A percentile compares a stretch with the other conserved stretches of the same genome.
phyloP scores from a whole-genome alignment of 345 rosid genomes.

The Syzygium aqueum region DNA sequence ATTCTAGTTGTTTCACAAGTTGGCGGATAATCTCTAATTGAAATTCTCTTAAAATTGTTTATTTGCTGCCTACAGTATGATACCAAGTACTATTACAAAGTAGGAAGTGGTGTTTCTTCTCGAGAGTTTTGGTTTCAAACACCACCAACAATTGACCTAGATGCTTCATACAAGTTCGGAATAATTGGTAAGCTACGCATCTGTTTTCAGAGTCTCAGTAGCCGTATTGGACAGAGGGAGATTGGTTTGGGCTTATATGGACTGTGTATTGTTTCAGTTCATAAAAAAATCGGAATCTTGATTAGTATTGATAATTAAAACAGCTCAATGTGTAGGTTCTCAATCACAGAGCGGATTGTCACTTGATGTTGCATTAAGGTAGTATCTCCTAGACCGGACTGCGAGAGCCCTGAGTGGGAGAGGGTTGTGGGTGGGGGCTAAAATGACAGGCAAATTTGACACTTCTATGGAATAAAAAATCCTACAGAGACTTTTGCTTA shows the following conservation, averaged over 20 bases:
- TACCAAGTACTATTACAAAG: conserved; percentile 73
- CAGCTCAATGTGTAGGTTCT: not conserved
- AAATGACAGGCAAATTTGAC: not conserved
- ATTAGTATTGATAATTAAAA: not conserved
- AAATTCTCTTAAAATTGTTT: not conserved
- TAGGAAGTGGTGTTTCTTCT: conserved; percentile 55
- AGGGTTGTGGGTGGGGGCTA: not conserved
- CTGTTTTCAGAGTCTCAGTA: not conserved
- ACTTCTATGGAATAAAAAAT: not conserved
- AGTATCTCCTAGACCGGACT: not conserved
- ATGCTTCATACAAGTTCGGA: conserved; percentile 75
- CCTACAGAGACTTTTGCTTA: not conserved
- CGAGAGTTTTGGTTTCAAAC: conserved; percentile 85
- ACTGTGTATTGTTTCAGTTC: not conserved
- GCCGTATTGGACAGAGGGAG: not conserved
- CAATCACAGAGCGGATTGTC: not conserved
- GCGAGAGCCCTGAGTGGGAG: not conserved
- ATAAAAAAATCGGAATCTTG: not conserved
- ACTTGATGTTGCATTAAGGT: not conserved
- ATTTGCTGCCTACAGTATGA: conserved; percentile 39
- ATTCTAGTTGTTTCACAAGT: not conserved
- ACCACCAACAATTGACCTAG: conserved; percentile 63
- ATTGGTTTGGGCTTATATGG: not conserved
- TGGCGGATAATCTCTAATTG: not conserved
- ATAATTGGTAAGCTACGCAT: conserved; percentile 45